Base-by-base conservation (phyloP, 768 basidiomycete genomes). In the Russula abietina region DNA sequence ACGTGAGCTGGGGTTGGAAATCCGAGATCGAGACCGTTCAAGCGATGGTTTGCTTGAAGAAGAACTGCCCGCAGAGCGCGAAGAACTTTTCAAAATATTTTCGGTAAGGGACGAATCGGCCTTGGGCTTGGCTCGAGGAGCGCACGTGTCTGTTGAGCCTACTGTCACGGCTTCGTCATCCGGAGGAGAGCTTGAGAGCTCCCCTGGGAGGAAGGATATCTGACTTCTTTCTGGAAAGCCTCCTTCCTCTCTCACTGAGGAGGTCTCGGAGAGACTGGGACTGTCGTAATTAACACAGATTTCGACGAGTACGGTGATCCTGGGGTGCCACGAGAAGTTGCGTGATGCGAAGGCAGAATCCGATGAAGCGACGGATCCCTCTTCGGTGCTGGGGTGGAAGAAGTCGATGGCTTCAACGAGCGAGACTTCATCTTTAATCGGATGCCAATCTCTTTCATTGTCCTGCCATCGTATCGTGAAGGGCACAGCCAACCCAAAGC, bases 241-340 rank as follows among this genome's bases (percentile, higher is more conserved):
- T n/a, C n/a, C n/a, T n/a, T 91, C 88, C 48, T 95, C 89, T 70
- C 87, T 69, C 19, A 95, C 75, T 10, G 92, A 94, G 11, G 84
- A 85, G 2, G 93, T 91, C 67, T 97, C 95, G 10, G 91, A 93
- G 61, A 97, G 78, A 74, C 88, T 91, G 17, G 89, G 92, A 0
- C 92, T 92, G 72, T 97, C 94, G 68, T 93, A 95, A 64, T 95
- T 93, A 65, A 95, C 85, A 10, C 79, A 78, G 46, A 98, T 85
- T 50, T 86, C 79, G 39, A 97, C 83, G 10, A 83, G 80, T 17
- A 97, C 75, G 0, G 87, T 89, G 60, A 97, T 88, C 71, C 86
- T 92, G 49, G 82, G 79, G 11, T 55, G 38, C 38, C 80, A 77
- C 11, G 83, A 78, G 30, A 84, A 85, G 69, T 87, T 87, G 19